These are phyloP conservation scores for Aspergillus quadricinctus DNA, from an alignment of 2,329 filamentous ascomycete genomes.

Conservation along the genomic window DNA sequence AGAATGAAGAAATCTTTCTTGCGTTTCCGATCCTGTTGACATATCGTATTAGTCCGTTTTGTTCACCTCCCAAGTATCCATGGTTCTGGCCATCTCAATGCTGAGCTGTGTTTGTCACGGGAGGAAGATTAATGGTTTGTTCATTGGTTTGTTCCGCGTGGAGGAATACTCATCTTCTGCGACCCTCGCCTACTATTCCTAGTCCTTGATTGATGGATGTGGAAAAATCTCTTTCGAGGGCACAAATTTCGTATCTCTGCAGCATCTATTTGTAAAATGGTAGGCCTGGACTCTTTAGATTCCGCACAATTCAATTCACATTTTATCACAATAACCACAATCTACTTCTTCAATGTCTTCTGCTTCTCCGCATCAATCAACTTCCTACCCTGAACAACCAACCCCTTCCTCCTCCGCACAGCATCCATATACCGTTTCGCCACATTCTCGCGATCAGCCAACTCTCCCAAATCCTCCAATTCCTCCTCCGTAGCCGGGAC, in stretches of 20 bases:
- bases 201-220: slow-evolving; percentile 5
- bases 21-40: not conserved
- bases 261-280: not conserved
- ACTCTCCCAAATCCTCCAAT: slow-evolving; percentile 88
- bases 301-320: not conserved
- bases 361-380: slow-evolving; percentile 89
- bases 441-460: slow-evolving; percentile 91
- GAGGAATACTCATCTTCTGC: slow-evolving; percentile 24
- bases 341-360: slow-evolving; percentile 61
- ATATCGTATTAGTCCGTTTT: not conserved
- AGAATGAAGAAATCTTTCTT: not conserved
- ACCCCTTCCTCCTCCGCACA: slow-evolving; percentile 79
- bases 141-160: slow-evolving; percentile 22
- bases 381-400: slow-evolving; percentile 73
- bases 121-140: slow-evolving; percentile 35
- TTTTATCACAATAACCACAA: not conserved
- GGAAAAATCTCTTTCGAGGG: slow-evolving; percentile 20
- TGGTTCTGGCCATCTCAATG: slow-evolving; percentile 37
- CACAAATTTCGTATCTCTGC: slow-evolving; percentile 14
- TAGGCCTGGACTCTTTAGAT: not conserved
- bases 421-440: slow-evolving; percentile 94
- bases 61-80: slow-evolving; percentile 40
- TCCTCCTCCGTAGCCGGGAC: slow-evolving; percentile 95
- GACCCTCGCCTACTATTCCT: slow-evolving; percentile 22
- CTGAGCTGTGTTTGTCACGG: slow-evolving; percentile 43